These are phyloP conservation scores for Didymella pinodella DNA, from an alignment of 2,329 filamentous ascomycete genomes.

Conservation along the genomic window DNA sequence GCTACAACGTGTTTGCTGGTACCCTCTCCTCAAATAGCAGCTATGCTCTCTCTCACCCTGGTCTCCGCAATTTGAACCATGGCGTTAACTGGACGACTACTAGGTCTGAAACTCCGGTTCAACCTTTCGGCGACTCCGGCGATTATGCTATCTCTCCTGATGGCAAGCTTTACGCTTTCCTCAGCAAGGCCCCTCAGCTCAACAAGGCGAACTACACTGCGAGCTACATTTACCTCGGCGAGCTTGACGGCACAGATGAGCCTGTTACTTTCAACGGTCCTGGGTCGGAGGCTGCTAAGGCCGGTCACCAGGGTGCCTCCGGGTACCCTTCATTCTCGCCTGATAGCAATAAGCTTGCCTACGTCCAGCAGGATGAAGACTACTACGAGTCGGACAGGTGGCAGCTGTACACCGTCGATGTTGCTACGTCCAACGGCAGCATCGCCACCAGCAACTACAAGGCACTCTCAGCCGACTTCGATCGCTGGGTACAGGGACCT, in stretches of 20 bases:
- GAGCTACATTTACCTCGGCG: conserved; percentile 78
- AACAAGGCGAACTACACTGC: conserved; percentile 80
- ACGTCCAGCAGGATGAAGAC: conserved; percentile 73
- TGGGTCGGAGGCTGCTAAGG: conserved; percentile 32
- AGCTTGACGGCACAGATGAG: conserved; percentile 65
- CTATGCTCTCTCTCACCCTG: conserved; percentile 40
- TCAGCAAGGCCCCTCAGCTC: conserved; percentile 76
- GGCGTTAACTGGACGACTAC: conserved; percentile 64
- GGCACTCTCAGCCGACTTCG: conserved; percentile 38
- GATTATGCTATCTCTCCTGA: conserved; percentile 77
- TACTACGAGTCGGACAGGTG: conserved; percentile 83
- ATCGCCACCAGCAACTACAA: conserved; percentile 44
- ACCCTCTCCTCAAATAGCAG: conserved; percentile 56
- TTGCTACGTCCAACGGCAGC: conserved; percentile 30
- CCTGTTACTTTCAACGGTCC: conserved; percentile 47
- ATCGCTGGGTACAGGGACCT: conserved; percentile 40
- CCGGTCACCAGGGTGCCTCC: conserved; percentile 69
- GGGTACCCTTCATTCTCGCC: conserved; percentile 76
- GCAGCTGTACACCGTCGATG: conserved; percentile 52
- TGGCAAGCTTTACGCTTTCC: conserved; percentile 69
- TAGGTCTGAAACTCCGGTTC: conserved; percentile 71
- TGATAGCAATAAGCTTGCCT: conserved; percentile 74
- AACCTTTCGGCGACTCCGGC: conserved; percentile 76
- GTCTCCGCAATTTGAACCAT: conserved; percentile 65
- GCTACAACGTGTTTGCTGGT: conserved; percentile 77